Percentiles rank a stretch among this genome's conserved stretches.
Conservation (phyloP, 2,329 filamentous ascomycete species). For the Microsporum ferrugineum region DNA sequence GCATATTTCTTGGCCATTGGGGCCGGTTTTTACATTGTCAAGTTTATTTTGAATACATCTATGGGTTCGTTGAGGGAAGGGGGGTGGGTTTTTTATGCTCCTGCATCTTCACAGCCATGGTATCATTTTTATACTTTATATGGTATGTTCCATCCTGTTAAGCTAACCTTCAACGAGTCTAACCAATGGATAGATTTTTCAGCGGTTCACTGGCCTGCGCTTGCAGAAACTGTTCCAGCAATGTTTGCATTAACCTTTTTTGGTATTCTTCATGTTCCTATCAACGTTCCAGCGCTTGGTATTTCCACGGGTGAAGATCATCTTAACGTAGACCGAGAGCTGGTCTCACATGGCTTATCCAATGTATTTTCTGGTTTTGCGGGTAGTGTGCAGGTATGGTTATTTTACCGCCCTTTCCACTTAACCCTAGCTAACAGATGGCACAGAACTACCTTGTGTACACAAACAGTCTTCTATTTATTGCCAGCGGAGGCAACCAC, state of each 20-base stretch:
- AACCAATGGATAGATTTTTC: constrained; percentile 52
- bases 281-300: constrained; percentile 89
- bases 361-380: constrained; percentile 78
- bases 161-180: neutral
- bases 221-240: constrained; percentile 74
- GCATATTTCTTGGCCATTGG: constrained; percentile 74
- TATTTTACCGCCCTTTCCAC: neutral
- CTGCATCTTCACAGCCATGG: constrained; percentile 76
- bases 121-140: constrained; percentile 97
- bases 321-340: constrained; percentile 76
- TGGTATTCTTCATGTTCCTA: constrained; percentile 89
- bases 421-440: constrained; percentile 9
- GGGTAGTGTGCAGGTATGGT: constrained; percentile 63
- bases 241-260: constrained; percentile 98
- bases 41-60: constrained; percentile 48
- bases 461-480: constrained; percentile 94
- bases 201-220: constrained; percentile 69
- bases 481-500: constrained; percentile 78
- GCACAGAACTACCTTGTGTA: constrained; percentile 88
- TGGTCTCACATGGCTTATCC: constrained; percentile 84
- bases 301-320: constrained; percentile 88
- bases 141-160: constrained; percentile 45
- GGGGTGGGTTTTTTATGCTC: constrained; percentile 88
- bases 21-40: constrained; percentile 43
- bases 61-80: constrained; percentile 54